Conservation (phyloP, 208 protist species). For the Trypanosoma brucei region DNA sequence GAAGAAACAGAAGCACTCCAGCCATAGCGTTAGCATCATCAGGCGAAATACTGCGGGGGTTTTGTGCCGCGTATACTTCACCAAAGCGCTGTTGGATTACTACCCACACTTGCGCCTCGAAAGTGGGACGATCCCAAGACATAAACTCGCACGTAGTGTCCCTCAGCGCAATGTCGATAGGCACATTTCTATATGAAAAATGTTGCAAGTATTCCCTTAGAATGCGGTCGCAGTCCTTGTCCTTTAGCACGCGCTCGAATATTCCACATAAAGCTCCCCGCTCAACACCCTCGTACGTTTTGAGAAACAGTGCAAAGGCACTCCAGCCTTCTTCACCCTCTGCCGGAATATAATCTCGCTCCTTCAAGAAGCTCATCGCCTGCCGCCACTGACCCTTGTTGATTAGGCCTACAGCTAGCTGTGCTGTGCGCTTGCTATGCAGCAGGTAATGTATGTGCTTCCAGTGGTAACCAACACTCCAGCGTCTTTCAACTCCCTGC, state of each 20-base stretch:
- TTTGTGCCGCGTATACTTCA: slow-evolving; percentile 72
- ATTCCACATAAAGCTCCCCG: slow-evolving; percentile 60
- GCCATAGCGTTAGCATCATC: slow-evolving; percentile 79
- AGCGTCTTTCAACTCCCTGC: slow-evolving; percentile 13
- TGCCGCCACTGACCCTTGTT: slow-evolving; percentile 68
- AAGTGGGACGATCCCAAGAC: slow-evolving; percentile 85
- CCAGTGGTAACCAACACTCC: slow-evolving; percentile 74
- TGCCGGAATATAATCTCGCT: slow-evolving; percentile 33
- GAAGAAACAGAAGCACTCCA: slow-evolving; percentile 84
- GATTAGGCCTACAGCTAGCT: slow-evolving; percentile 49
- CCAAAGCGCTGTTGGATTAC: slow-evolving; percentile 76
- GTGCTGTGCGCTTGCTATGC: slow-evolving; percentile 71
- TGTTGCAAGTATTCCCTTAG: slow-evolving; percentile 67
- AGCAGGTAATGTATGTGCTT: slow-evolving; percentile 81
- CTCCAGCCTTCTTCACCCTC: slow-evolving; percentile 25
- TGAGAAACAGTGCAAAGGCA: slow-evolving; percentile 68
- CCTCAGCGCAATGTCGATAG: slow-evolving; percentile 81
- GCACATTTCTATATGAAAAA: slow-evolving; percentile 61
- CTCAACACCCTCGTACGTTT: slow-evolving; percentile 58
- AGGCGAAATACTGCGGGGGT: slow-evolving; percentile 51
- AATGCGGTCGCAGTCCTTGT: slow-evolving; percentile 40
- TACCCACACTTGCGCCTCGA: slow-evolving; percentile 84
- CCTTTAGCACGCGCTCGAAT: slow-evolving; percentile 74
- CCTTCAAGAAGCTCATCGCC: slow-evolving; percentile 60
- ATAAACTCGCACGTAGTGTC: slow-evolving; percentile 87